phyloP scores from a whole-genome alignment of 2,329 filamentous ascomycete genomes.

The Pseudodiploospora longispora region DNA sequence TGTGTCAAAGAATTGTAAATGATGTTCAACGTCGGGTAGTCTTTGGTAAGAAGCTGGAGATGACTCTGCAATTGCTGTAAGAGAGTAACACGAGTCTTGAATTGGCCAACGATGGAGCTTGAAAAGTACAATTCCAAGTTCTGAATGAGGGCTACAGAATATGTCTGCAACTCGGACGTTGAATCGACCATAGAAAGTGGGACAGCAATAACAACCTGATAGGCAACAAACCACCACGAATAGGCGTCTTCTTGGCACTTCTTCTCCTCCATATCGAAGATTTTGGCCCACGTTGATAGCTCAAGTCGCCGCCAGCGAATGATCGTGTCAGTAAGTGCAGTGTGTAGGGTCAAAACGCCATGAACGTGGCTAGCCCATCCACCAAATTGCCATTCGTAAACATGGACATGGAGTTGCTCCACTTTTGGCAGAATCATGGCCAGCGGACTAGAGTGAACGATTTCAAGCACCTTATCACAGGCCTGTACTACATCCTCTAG shows the following conservation, averaged over 20 bases:
- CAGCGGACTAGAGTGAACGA: conserved; percentile 73
- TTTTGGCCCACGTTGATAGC: conserved; percentile 79
- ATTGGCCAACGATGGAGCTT: conserved; percentile 75
- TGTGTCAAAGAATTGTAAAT: conserved; percentile 63
- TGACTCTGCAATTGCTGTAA: conserved; percentile 59
- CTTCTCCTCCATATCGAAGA: conserved; percentile 76
- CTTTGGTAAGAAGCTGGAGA: conserved; percentile 50
- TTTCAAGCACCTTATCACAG: conserved; percentile 66
- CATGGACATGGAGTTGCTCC: conserved; percentile 75
- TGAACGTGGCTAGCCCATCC: conserved; percentile 78
- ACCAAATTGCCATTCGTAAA: conserved; percentile 88
- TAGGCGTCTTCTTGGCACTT: conserved; percentile 71
- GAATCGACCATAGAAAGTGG: conserved; percentile 58
- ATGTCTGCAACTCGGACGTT: conserved; percentile 49
- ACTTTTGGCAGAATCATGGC: conserved; percentile 78
- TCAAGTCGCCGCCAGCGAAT: conserved; percentile 88
- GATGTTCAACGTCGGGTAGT: conserved; percentile 49
- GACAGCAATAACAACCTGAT: conserved; percentile 76
- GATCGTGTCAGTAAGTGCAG: conserved; percentile 70
- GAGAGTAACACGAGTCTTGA: conserved; percentile 61
- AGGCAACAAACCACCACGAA: conserved; percentile 95
- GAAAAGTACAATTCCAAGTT: conserved; percentile 74
- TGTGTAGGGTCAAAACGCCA: conserved; percentile 61
- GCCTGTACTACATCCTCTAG: conserved; percentile 69
- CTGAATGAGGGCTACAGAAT: conserved; percentile 62